Base-by-base conservation (phyloP, 495 filamentous ascomycete genomes). In the Mytilinidion resinicola region DNA sequence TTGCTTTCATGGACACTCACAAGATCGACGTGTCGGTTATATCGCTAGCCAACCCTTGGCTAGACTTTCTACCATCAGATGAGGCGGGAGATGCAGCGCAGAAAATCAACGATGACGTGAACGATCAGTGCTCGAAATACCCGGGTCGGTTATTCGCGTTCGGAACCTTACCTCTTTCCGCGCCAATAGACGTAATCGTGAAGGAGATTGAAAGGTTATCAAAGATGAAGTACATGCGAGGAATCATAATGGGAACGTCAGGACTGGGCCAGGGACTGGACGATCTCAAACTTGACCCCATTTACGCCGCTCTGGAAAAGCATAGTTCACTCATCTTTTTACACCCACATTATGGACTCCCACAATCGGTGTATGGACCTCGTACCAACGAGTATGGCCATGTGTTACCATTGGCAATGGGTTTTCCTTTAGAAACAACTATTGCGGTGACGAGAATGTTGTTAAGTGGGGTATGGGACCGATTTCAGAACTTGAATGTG, bases 11-110 rank as follows among this genome's bases (percentile, higher is more conserved):
- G 92, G 78, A 88, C 65, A 79, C 73, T 7, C 92, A 97, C 68
- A 69, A 72, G 21, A 96, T 97, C 66, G 80, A 86, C 67, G 83
- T 83, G 53, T 95, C 89, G 15, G 85, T 96, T 9, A 82, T 97
- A 67, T 91, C 87, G 0, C 85, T 96, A 43, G 92, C 92, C 20
- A 97, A 97, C 69, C 92, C 92, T 0, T 97, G 92, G 92, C 81
- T 97, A 1, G 92, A 96, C 70, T 96, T 96, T 68, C 75, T 96
- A 0, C 74, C 80, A 0, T 63, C 83, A 0, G 62, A 72, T 19
- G 81, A 86, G 56, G 87, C 87, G 2, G 80, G 78, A 11, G 67
- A 73, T 42, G 80, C 82, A 56, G 87, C 90, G 0, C 57, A 76
- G 36, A 73, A 70, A 4, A 82, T 95, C 70, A 97, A 96, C 72